Percentiles rank a stretch among this genome's conserved stretches.
Evolutionary conservation across 2,329 filamentous ascomycete species (phyloP).

Genomic region (Nemania sp.): DNA sequence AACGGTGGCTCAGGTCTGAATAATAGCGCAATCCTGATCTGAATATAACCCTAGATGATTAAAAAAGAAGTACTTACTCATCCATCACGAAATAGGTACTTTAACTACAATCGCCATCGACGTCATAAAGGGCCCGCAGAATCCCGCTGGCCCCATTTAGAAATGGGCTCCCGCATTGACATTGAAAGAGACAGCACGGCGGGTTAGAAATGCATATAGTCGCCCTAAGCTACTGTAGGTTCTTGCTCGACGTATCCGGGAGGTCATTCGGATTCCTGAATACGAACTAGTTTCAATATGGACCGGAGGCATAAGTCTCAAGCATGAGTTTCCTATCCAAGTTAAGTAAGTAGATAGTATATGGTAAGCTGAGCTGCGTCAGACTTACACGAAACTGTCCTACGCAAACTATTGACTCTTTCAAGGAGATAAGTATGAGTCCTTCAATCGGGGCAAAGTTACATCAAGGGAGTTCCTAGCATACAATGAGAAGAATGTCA

Average conservation of each 20-base stretch:
- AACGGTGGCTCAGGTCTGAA: no score
- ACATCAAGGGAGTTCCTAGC: no score
- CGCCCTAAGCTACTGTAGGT: no score
- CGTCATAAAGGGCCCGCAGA: slow-evolving; percentile 14
- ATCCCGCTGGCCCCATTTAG: slow-evolving; percentile 9
- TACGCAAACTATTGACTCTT: neutral
- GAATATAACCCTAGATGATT: no score
- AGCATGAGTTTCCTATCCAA: neutral
- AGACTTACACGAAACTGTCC: slow-evolving; percentile 5
- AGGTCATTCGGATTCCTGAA: slow-evolving; percentile 11
- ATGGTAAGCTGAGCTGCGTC: neutral
- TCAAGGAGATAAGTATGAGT: neutral
- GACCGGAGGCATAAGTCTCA: neutral
- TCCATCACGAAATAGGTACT: neutral
- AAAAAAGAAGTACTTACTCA: neutral
- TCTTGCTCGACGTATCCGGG: neutral
- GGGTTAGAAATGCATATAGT: no score
- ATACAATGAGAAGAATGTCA: no score
- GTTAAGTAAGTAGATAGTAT: neutral
- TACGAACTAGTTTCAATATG: neutral
- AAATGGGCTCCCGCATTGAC: slow-evolving; percentile 9
- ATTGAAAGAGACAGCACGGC: no score
- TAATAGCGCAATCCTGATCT: no score
- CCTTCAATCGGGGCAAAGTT: neutral
- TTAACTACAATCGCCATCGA: neutral